These are phyloP conservation scores for Pseudomonodictys pantanalensis DNA, from an alignment of 495 filamentous ascomycete species.

Conservation along the genomic window DNA sequence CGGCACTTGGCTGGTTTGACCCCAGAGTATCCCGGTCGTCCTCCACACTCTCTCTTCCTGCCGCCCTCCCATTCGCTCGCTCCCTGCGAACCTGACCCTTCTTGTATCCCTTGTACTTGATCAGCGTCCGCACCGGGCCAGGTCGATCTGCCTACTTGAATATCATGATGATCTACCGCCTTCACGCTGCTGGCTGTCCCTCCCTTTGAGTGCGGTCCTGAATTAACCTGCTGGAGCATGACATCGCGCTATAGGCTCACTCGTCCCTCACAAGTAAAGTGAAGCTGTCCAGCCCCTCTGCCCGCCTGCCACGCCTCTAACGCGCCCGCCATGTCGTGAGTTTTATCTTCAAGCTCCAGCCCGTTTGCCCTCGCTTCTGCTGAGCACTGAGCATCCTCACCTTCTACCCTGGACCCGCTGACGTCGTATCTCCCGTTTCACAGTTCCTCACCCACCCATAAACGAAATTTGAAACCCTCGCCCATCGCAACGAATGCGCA, in stretches of 20 bases:
- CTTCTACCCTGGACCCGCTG: slow-evolving; percentile 18
- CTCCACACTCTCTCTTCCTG: slow-evolving; percentile 13
- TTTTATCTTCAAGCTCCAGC: slow-evolving; percentile 20
- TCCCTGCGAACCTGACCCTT: slow-evolving; percentile 29
- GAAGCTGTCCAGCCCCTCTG: slow-evolving; percentile 10
- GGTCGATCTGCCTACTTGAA: slow-evolving; percentile 33
- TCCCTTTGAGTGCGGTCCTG: slow-evolving; percentile 25
- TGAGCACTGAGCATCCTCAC: slow-evolving; percentile 4
- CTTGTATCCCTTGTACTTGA: slow-evolving; percentile 35
- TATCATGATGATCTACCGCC: slow-evolving; percentile 37
- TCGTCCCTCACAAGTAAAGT: slow-evolving; percentile 12
- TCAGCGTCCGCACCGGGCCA: slow-evolving; percentile 33
- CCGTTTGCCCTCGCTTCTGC: slow-evolving; percentile 1
- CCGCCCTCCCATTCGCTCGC: slow-evolving; percentile 32
- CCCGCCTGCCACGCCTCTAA: background rate
- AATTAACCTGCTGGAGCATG: slow-evolving; percentile 20
- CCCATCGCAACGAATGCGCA: slow-evolving; percentile 27
- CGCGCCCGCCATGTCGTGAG: slow-evolving; percentile 34
- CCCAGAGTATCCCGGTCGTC: slow-evolving; percentile 28
- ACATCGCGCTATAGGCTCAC: slow-evolving; percentile 11
- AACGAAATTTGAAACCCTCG: slow-evolving; percentile 35
- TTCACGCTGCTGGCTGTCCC: slow-evolving; percentile 18
- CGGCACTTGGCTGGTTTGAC: slow-evolving; percentile 24
- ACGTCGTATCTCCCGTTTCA: slow-evolving; percentile 32
- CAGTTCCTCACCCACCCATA: slow-evolving; percentile 33